A percentile compares a stretch with the other conserved stretches of the same genome.
Conservation (phyloP, 192 early-diverging fungal genomes). For the Coemansia sp. region DNA sequence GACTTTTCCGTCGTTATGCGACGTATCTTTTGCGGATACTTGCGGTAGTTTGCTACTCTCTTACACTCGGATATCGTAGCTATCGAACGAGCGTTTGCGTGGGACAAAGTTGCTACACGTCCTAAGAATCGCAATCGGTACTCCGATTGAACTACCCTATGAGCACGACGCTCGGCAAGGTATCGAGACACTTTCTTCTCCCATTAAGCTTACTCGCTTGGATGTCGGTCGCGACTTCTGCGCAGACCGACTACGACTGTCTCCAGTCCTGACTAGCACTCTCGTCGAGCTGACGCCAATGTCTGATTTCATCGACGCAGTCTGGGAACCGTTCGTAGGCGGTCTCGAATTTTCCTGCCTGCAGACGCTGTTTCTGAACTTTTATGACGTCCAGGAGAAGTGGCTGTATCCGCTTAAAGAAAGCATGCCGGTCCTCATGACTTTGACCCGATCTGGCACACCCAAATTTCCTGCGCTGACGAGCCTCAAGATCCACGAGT, state of each 20-base stretch:
- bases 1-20: no score
- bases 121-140: no score
- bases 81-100: no score
- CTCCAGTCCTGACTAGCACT: not conserved
- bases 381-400: not conserved
- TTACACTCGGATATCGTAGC: no score
- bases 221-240: not conserved
- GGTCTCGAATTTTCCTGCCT: not conserved
- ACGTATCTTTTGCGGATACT: no score
- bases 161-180: no score
- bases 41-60: no score
- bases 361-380: not conserved
- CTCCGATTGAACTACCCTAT: no score
- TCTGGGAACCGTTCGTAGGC: not conserved
- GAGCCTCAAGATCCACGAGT: not conserved
- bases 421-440: not conserved
- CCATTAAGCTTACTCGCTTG: not conserved
- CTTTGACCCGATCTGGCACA: not conserved
- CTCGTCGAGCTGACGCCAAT: not conserved
- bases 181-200: no score
- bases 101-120: no score
- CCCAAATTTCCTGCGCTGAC: not conserved
- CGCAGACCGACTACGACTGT: no score
- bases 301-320: no score
- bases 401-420: not conserved